phyloP scores from a whole-genome alignment of 2,329 filamentous ascomycete genomes.

The Intubia oerlemansii region DNA sequence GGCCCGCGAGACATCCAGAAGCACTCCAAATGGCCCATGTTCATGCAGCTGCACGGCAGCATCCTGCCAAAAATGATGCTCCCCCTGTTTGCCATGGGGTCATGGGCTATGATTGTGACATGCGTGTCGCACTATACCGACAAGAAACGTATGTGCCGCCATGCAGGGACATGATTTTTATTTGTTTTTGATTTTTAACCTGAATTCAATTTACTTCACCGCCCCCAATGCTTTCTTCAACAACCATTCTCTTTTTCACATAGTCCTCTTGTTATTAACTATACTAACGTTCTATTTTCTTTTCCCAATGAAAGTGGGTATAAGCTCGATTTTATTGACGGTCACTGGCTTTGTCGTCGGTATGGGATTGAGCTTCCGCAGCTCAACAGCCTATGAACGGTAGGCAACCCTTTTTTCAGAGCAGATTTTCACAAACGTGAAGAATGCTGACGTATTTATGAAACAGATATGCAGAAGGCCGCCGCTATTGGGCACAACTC shows the following conservation, averaged over 20 bases:
- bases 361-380: slow-evolving; percentile 57
- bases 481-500: slow-evolving; percentile 34
- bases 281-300: not conserved
- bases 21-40: slow-evolving; percentile 62
- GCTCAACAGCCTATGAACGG: slow-evolving; percentile 59
- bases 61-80: slow-evolving; percentile 53
- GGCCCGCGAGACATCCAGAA: slow-evolving; percentile 44
- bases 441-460: not conserved
- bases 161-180: no score
- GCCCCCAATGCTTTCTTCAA: no score
- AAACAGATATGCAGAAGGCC: slow-evolving; percentile 26
- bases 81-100: slow-evolving; percentile 38
- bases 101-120: slow-evolving; percentile 48
- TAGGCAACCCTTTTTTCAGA: slow-evolving; percentile 11
- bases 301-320: slow-evolving; percentile 16
- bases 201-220: no score
- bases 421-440: not conserved
- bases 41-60: slow-evolving; percentile 57
- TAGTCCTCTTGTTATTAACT: not conserved
- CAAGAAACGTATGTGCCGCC: slow-evolving; percentile 9
- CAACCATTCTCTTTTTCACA: not conserved
- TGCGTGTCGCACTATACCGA: slow-evolving; percentile 7
- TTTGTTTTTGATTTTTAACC: no score
- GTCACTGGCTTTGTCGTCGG: slow-evolving; percentile 73
- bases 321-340: slow-evolving; percentile 53